Base-by-base conservation (phyloP, 2,329 filamentous ascomycete genomes). In the Pseudocercospora cruenta region DNA sequence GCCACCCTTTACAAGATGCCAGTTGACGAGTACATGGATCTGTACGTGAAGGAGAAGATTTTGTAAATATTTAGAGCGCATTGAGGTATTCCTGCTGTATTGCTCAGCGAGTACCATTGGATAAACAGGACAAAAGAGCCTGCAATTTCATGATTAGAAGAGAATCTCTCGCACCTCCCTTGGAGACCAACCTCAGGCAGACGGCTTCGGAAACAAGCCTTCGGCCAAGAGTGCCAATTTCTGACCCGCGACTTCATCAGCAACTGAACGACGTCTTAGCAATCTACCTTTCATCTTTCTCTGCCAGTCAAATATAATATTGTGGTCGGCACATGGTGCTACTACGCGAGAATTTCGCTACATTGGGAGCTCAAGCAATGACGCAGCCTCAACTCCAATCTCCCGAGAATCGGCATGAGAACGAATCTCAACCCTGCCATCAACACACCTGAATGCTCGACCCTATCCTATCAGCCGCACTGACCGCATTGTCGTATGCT, bases 1-100 rank as follows among this genome's bases (percentile, higher is more conserved):
- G 87, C 89, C 80, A 88, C 86, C 80, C 83, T 98, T 63, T 92
- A 97, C 83, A 82, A 85, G 74, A 91, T 91, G 84, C 86, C 92
- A 62, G 90, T 98, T 36, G 94, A 99, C 80, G 88, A 95, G 83
- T 98, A 97, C 78, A 91, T 99, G 72, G 93, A 98, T 79, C 80
- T 96, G 79, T 97, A 90, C 76, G 85, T 89, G 61, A 90, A 86
- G 80, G 79, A 83, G 45, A 76, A 75, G 70, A 75, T 76, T 55
- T 70, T 75, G 69, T 74, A 74, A 43, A 62, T 64, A 54, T 7
- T 19, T 58, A 21, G 49, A 26, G 16, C 12, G 26, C 7, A 28
- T 22, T 31, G 51, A 55, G 26, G 51, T 43, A 16, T 26, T 19
- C 21, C 43, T 22, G 21, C 28, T 31, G 12, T 60, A 26, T 28